Base-by-base conservation (phyloP, 2,329 filamentous ascomycete species). In the Periconia sp. region DNA sequence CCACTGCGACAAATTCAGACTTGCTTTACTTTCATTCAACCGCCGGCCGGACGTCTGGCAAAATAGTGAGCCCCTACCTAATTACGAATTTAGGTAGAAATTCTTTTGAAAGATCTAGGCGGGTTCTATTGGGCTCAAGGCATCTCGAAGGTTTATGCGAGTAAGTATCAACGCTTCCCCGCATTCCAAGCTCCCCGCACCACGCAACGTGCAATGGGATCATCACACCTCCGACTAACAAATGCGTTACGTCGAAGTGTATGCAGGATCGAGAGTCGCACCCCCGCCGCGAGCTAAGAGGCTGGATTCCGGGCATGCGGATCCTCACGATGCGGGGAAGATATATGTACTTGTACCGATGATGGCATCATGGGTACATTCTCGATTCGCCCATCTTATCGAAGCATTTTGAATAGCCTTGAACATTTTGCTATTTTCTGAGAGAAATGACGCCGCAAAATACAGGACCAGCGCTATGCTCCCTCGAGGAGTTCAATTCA, bases 391-490 rank as follows among this genome's bases (percentile, higher is more conserved):
- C n/a, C 15, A 32, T 32, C 16, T 32, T 17, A 32, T 5, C 8
- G 15, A 10, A 6, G 5, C 13, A 6, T 10, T 15, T 34, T 5
- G 11, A 16, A 34, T 30, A 16, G 13, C 15, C 7, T 15, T 30
- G 28, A 25, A 8, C 23, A 17, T 17, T 17, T 5, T 5, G 5
- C 13, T 32, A 17, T 5, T 7, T 24, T n/a, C 15, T 10, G n/a
- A 17, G 18, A 7, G n/a, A 31, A 21, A 42, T 36, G 24, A 25
- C 32, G 10, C 18, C 25, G 3, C 8, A 11, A 16, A 41, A 36
- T 24, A 39, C 36, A 4, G 43, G 36, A 6, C 43, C 43, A n/a
- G 43, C 22, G 11, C 26, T 36, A 18, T 37, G 43, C 33, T 33
- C 36, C 16, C 21, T 36, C 6, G 24, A 36, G 4, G 32, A 41